These are phyloP conservation scores for Aspergillus hortae DNA, from an alignment of 2,329 filamentous ascomycete species.

Conservation along the genomic window DNA sequence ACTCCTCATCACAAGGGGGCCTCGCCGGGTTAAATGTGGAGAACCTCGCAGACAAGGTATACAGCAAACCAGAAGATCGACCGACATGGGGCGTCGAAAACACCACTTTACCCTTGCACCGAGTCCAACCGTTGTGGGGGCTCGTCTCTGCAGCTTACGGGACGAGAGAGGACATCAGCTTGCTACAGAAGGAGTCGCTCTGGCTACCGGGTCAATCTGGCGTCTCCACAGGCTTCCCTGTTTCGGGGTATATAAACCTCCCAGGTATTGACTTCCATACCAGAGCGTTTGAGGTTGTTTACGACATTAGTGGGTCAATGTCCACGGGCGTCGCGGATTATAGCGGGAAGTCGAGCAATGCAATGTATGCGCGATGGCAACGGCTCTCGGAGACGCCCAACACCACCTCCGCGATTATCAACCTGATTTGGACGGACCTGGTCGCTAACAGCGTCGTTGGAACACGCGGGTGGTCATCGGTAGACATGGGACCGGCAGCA, in stretches of 20 bases:
- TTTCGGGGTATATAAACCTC: neutral
- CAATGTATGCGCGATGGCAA: neutral
- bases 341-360: neutral
- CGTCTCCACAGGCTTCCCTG: neutral
- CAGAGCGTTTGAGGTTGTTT: neutral
- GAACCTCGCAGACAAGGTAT: neutral
- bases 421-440: slow-evolving; percentile 1
- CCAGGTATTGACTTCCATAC: neutral
- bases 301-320: neutral
- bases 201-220: neutral
- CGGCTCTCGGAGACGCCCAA: neutral
- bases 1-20: neutral
- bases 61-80: neutral
- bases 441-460: slow-evolving; percentile 1
- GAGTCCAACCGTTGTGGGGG: neutral
- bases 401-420: neutral
- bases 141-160: neutral
- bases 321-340: neutral
- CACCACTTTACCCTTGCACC: neutral
- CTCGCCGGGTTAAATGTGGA: neutral
- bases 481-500: too few relatives aligned
- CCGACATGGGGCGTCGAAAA: slow-evolving; percentile 1
- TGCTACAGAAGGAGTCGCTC: neutral
- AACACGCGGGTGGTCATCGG: neutral
- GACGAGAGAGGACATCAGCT: neutral